Conservation (phyloP, 345 rosid genomes). For the Corymbia maculata region DNA sequence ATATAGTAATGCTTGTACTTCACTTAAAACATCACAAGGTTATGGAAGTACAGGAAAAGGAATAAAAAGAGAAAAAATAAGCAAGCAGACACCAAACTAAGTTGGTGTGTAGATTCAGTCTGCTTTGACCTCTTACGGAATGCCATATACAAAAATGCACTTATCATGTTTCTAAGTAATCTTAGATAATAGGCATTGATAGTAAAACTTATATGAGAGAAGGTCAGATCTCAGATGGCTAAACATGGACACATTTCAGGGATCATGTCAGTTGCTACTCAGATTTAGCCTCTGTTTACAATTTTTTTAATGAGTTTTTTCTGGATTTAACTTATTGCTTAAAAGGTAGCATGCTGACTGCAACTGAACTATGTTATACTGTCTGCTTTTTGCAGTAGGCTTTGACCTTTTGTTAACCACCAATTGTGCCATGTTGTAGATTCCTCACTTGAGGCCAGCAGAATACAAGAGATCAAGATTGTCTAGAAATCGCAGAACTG, state of each 20-base stretch:
- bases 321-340: background rate
- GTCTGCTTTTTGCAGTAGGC: background rate
- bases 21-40: background rate
- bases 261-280: background rate
- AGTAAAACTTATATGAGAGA: background rate
- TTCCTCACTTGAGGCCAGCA: constrained; percentile 34
- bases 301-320: background rate
- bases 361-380: background rate
- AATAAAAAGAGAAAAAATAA: background rate
- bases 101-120: background rate
- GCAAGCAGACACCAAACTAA: background rate
- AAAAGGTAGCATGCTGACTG: background rate
- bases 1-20: background rate
- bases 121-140: background rate
- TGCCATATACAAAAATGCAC: background rate
- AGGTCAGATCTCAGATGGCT: background rate
- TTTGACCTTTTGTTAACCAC: background rate
- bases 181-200: background rate
- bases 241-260: background rate
- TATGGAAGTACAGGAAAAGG: background rate
- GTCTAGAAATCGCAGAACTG: background rate
- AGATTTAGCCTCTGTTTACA: background rate
- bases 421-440: constrained; percentile 17
- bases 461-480: background rate
- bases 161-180: too few relatives aligned